Conservation (phyloP, 371 early-diverging fungal species). For the Umbelopsis sp. region DNA sequence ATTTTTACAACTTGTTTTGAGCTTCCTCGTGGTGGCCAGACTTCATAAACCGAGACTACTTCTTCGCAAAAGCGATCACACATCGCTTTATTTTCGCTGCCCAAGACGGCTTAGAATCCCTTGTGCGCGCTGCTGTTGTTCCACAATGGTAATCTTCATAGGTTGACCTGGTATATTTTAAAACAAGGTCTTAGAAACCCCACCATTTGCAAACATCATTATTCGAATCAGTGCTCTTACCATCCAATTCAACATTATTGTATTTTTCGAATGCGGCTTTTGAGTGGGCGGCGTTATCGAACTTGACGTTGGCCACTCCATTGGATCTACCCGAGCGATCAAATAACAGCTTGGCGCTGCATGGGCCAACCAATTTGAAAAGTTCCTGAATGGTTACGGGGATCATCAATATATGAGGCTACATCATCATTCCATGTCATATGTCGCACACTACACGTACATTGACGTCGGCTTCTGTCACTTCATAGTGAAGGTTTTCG, state of each 20-base stretch:
- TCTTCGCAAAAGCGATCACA: no score
- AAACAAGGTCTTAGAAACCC: neutral
- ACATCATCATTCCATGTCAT: neutral
- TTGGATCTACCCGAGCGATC: slow-evolving; percentile 52
- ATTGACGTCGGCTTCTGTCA: slow-evolving; percentile 43
- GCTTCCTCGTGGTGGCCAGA: no score
- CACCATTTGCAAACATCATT: no score
- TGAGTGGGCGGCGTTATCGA: slow-evolving; percentile 30
- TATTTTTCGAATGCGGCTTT: slow-evolving; percentile 45
- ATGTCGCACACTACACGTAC: slow-evolving; percentile 22
- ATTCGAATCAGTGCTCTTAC: slow-evolving; percentile 19
- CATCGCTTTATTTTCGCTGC: neutral
- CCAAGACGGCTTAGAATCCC: slow-evolving; percentile 8
- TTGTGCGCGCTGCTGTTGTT: neutral
- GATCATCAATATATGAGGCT: neutral
- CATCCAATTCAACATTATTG: slow-evolving; percentile 46
- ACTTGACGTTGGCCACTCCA: slow-evolving; percentile 39
- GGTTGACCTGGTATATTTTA: neutral
- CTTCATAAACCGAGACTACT: no score
- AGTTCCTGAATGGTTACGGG: slow-evolving; percentile 29
- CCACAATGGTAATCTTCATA: neutral
- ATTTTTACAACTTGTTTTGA: no score
- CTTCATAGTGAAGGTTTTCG: slow-evolving; percentile 48
- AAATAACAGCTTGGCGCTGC: slow-evolving; percentile 36
- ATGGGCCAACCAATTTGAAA: slow-evolving; percentile 43